phyloP scores from a whole-genome alignment of 371 early-diverging fungal genomes.

The Mucor mucedo region DNA sequence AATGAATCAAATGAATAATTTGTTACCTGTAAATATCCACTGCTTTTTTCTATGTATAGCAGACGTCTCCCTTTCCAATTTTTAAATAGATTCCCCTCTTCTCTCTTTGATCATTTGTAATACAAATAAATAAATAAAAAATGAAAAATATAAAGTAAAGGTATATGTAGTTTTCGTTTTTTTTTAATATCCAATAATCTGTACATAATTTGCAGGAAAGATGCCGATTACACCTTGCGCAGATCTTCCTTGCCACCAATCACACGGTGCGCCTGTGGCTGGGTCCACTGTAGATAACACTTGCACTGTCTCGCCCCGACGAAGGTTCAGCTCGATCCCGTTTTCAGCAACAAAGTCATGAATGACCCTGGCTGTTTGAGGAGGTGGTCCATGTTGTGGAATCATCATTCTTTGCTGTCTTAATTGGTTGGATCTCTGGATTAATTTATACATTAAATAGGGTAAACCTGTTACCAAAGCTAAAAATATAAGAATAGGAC shows the following conservation, averaged over 20 bases:
- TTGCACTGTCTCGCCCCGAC: conserved; percentile 86
- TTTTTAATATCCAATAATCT: conserved; percentile 27
- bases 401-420: conserved; percentile 55
- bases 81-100: no score
- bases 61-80: no score
- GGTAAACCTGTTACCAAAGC: conserved; percentile 87
- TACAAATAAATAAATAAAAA: not conserved
- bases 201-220: conserved; percentile 92
- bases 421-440: conserved; percentile 50
- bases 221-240: conserved; percentile 84
- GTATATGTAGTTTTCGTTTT: not conserved
- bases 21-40: not conserved
- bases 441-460: conserved; percentile 84
- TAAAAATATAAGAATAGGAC: conserved; percentile 82
- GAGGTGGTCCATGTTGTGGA: conserved; percentile 41
- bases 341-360: conserved; percentile 83
- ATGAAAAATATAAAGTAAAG: not conserved
- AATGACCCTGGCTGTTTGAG: conserved; percentile 88
- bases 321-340: conserved; percentile 81
- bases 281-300: conserved; percentile 81
- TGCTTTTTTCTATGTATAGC: not conserved
- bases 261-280: conserved; percentile 72
- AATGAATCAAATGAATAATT: conserved; percentile 7
- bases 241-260: conserved; percentile 93
- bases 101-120: no score